Conservation (phyloP, 441 rosid genomes). For the Pelargonium cotyledonis region DNA sequence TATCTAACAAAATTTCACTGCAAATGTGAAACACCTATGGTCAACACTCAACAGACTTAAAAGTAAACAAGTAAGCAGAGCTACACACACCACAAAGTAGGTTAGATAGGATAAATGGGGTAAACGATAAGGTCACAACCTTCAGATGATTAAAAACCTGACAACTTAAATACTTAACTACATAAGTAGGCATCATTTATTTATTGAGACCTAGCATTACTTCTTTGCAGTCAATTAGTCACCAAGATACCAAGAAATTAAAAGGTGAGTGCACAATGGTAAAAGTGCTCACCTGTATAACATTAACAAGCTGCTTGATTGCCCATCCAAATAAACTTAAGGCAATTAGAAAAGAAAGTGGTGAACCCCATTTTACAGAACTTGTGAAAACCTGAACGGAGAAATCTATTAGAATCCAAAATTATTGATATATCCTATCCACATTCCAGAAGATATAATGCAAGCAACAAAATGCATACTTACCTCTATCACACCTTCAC, state of each 20-base stretch:
- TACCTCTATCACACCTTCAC: constrained; percentile 56
- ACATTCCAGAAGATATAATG: constrained; percentile 4
- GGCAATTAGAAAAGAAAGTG: constrained; percentile 44
- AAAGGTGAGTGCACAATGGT: not conserved
- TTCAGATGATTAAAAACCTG: not conserved
- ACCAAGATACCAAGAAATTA: constrained; percentile 4
- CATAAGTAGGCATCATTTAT: not conserved
- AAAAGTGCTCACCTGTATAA: constrained; percentile 61
- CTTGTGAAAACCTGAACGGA: constrained; percentile 46
- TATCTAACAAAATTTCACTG: not conserved
- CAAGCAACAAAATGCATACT: constrained; percentile 26
- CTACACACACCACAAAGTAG: not conserved
- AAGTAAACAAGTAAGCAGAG: not conserved
- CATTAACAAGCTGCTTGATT: constrained; percentile 67
- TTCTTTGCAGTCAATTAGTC: not conserved
- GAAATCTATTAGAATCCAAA: constrained; percentile 8
- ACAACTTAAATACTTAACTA: not conserved
- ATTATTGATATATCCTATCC: not conserved
- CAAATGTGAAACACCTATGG: not conserved
- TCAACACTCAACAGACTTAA: not conserved
- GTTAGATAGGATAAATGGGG: too few relatives aligned
- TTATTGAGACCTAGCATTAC: not conserved
- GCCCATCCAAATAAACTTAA: constrained; percentile 80
- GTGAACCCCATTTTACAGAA: constrained; percentile 37
- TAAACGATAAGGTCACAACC: not conserved